Conservation (phyloP, 306 rosid species). For the Pterocarpus santalinus region DNA sequence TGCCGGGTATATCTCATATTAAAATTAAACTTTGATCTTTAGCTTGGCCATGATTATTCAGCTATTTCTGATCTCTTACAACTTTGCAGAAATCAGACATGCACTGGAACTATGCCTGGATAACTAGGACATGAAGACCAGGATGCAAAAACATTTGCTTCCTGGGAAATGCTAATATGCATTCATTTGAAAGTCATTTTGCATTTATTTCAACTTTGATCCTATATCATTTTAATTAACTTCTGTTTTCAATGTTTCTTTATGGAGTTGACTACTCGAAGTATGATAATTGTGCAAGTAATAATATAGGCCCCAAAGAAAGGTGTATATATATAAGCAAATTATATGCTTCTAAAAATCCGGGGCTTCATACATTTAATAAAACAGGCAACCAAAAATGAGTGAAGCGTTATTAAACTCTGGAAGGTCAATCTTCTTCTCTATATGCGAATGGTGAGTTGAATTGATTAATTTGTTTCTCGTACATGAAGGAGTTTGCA, state of each 20-base stretch:
- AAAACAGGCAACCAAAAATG: slow-evolving; percentile 74
- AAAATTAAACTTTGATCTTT: background rate
- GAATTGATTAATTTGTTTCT: slow-evolving; percentile 14
- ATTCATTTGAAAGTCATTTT: slow-evolving; percentile 28
- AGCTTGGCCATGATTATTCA: slow-evolving; percentile 6
- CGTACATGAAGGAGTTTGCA: background rate
- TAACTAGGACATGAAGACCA: slow-evolving; percentile 77
- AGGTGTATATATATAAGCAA: slow-evolving; percentile 51
- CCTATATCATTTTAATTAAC: slow-evolving; percentile 3
- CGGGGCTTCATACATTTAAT: slow-evolving; percentile 15
- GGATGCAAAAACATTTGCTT: slow-evolving; percentile 82
- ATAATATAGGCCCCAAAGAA: slow-evolving; percentile 61
- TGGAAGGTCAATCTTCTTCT: slow-evolving; percentile 68
- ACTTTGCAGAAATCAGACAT: slow-evolving; percentile 62
- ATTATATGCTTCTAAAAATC: background rate
- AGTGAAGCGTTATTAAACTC: slow-evolving; percentile 61
- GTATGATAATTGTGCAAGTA: slow-evolving; percentile 75
- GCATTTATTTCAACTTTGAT: background rate
- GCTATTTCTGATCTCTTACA: slow-evolving; percentile 8
- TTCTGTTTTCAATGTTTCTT: background rate
- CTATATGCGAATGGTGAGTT: slow-evolving; percentile 85
- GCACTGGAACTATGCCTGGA: slow-evolving; percentile 80
- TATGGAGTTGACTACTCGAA: slow-evolving; percentile 84
- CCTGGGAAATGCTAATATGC: slow-evolving; percentile 62
- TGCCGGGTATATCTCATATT: slow-evolving; percentile 66